A percentile compares a stretch with the other conserved stretches of the same genome.
Conservation (phyloP, 345 rosid genomes). For the Schrenkiella parvula region DNA sequence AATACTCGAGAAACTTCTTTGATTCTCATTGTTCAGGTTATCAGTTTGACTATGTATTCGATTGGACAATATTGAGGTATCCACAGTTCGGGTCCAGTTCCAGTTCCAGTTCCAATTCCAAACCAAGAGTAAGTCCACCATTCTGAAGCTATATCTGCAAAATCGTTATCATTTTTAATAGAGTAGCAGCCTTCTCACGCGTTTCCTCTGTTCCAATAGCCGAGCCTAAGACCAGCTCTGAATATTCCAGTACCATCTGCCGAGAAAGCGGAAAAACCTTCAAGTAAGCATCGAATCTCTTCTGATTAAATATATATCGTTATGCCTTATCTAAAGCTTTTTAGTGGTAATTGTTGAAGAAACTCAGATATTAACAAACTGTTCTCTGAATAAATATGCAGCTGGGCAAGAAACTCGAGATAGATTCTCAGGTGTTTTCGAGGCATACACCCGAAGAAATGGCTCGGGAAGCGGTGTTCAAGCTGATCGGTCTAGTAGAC, state of each 20-base stretch:
- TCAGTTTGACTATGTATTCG: conserved; percentile 91
- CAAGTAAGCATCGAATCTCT: conserved; percentile 42
- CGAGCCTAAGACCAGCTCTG: conserved; percentile 48
- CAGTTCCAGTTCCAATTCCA: conserved; percentile 45
- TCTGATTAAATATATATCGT: neutral
- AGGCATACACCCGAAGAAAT: conserved; percentile 61
- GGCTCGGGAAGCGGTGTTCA: conserved; percentile 45
- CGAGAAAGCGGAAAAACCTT: conserved; percentile 56
- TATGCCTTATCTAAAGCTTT: neutral
- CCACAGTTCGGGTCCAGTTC: conserved; percentile 75
- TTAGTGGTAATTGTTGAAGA: neutral
- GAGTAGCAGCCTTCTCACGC: neutral
- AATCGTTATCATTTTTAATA: neutral
- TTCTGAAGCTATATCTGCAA: neutral
- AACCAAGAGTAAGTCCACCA: conserved; percentile 57
- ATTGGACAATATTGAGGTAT: conserved; percentile 88
- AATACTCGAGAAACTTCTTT: neutral
- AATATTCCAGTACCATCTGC: conserved; percentile 55
- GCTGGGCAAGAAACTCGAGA: conserved; percentile 81
- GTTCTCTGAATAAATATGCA: conserved; percentile 13
- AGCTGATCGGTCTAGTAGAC: conserved; percentile 28
- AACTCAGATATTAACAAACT: neutral
- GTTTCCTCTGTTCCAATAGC: conserved; percentile 33
- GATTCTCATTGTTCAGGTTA: conserved; percentile 52
- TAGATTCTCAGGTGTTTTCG: conserved; percentile 76